phyloP scores from a whole-genome alignment of 495 filamentous ascomycete species.

The Daldinia concentrica region DNA sequence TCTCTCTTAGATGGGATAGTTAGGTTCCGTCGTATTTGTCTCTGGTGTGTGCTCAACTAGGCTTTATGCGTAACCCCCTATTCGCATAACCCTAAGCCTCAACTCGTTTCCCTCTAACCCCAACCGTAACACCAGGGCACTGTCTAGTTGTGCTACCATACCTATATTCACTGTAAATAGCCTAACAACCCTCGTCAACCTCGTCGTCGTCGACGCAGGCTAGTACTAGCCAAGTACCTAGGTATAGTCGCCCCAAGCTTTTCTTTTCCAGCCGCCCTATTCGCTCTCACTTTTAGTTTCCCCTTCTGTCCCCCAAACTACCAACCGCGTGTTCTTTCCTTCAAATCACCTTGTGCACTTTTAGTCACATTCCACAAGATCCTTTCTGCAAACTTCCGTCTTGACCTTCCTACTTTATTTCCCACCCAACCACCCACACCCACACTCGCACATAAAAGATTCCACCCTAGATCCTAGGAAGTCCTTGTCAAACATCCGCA shows the following conservation, averaged over 20 bases:
- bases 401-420: not conserved
- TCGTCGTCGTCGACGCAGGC: not conserved
- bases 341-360: not conserved
- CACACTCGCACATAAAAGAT: not conserved
- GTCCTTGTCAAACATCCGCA: not conserved
- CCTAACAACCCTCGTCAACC: too few species aligned
- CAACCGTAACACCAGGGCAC: not conserved
- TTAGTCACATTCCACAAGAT: not conserved
- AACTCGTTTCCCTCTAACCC: not conserved
- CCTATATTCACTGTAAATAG: not conserved
- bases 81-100: not conserved
- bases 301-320: not conserved
- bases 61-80: not conserved
- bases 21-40: not conserved
- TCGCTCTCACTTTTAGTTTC: not conserved
- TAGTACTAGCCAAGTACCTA: not conserved
- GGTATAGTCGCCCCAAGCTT: not conserved
- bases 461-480: constrained; percentile 6
- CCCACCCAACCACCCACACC: not conserved
- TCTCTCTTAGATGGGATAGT: not conserved
- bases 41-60: not conserved
- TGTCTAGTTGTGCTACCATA: not conserved
- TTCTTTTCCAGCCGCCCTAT: not conserved
- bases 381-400: not conserved
- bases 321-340: not conserved